A percentile compares a stretch with the other conserved stretches of the same genome.
These are phyloP conservation scores for Aspergillus floridensis DNA, from an alignment of 2,329 filamentous ascomycete species.

Conservation along the genomic window DNA sequence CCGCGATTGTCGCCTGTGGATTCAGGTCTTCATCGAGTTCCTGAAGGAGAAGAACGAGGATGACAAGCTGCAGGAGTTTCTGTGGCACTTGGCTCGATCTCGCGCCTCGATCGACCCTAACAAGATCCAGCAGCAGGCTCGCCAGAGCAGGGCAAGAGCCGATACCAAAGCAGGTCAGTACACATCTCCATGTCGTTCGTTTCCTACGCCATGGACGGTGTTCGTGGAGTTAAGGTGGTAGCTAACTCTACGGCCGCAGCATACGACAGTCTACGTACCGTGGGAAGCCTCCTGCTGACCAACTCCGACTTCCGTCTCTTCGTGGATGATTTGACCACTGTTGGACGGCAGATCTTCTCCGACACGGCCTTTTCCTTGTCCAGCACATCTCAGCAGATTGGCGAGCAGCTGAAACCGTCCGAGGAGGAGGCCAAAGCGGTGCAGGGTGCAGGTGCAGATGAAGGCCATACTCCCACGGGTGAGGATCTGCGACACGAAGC, in stretches of 20 bases:
- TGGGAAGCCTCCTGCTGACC: constrained; percentile 79
- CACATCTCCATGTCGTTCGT: background rate
- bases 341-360: constrained; percentile 79
- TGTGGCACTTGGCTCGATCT: constrained; percentile 81
- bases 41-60: constrained; percentile 75
- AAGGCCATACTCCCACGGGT: constrained; percentile 52
- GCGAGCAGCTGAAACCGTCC: constrained; percentile 69
- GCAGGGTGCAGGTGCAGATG: constrained; percentile 43
- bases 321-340: constrained; percentile 71
- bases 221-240: background rate
- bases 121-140: constrained; percentile 60
- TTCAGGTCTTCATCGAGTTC: constrained; percentile 78
- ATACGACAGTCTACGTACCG: constrained; percentile 77
- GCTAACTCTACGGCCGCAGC: constrained; percentile 46
- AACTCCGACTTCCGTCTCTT: constrained; percentile 90
- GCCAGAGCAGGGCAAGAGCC: constrained; percentile 63
- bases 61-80: constrained; percentile 87
- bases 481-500: constrained; percentile 63
- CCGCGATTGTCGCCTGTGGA: constrained; percentile 68
- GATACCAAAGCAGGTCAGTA: constrained; percentile 65
- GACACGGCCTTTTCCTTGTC: constrained; percentile 81
- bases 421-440: constrained; percentile 57
- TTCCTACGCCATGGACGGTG: background rate
- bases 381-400: constrained; percentile 70
- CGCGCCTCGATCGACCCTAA: constrained; percentile 65